phyloP scores from a whole-genome alignment of 1,284 basidiomycete genomes.

The Ceratorhiza oryzae-sativae region DNA sequence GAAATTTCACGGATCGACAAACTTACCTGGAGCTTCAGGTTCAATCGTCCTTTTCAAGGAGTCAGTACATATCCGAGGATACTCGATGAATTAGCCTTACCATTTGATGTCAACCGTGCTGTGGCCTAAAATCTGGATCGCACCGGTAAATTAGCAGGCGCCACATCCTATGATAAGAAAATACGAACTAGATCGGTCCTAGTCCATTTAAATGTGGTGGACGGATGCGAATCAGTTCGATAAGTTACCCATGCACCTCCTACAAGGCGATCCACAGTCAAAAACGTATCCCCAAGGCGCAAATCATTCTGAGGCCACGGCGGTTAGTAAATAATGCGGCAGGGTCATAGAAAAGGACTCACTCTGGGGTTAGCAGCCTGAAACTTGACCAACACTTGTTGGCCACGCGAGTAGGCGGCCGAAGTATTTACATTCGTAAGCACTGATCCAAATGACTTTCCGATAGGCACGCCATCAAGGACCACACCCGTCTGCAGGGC shows the following conservation, averaged over 20 bases:
- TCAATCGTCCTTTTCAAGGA: conserved; percentile 65
- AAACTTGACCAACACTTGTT: conserved; percentile 69
- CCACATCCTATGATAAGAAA: not conserved
- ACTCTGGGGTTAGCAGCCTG: conserved; percentile 82
- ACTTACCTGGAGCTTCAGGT: conserved; percentile 61
- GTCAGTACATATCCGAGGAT: not conserved
- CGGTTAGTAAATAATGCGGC: not conserved
- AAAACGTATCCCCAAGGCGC: conserved; percentile 74
- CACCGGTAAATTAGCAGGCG: not conserved
- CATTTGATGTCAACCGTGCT: conserved; percentile 40
- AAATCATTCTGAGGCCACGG: conserved; percentile 70
- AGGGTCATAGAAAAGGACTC: conserved; percentile 44
- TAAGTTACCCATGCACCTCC: conserved; percentile 61
- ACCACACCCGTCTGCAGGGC: conserved; percentile 62
- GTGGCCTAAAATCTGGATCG: conserved; percentile 34
- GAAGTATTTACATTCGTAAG: conserved; percentile 62
- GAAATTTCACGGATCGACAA: not conserved
- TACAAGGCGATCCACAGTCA: conserved; percentile 66
- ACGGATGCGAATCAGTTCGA: conserved; percentile 80
- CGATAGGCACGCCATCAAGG: conserved; percentile 65
- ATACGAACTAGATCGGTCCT: conserved; percentile 61
- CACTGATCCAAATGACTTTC: conserved; percentile 70
- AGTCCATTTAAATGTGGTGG: conserved; percentile 73
- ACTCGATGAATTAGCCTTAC: conserved; percentile 4
- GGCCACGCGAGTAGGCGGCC: conserved; percentile 61